phyloP scores from a whole-genome alignment of 2,329 filamentous ascomycete genomes.

The Tolypocladium capitatum region DNA sequence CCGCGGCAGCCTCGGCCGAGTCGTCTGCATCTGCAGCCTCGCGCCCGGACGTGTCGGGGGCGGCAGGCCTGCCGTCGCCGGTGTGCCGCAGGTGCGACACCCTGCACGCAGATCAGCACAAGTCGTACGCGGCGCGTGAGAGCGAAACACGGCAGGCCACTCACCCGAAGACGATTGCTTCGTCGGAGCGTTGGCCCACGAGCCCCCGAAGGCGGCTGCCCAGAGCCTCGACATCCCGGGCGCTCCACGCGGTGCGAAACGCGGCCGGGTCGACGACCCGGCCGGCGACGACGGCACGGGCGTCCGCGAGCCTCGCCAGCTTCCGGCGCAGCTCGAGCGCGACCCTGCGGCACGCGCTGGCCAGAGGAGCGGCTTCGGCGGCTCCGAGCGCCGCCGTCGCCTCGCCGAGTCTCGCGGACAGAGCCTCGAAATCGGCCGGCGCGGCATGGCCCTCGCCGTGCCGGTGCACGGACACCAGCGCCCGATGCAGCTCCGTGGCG shows the following conservation, averaged over 20 bases:
- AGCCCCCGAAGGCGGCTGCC: constrained; percentile 8
- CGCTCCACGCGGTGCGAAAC: constrained; percentile 9
- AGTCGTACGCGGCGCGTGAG: too few relatives aligned
- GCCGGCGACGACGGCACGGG: too few relatives aligned
- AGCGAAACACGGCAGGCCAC: too few relatives aligned
- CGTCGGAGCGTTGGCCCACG: background rate
- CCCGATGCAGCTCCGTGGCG: constrained; percentile 5
- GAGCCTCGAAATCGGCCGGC: background rate
- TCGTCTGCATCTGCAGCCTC: background rate
- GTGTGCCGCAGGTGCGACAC: background rate
- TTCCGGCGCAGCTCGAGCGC: constrained; percentile 12
- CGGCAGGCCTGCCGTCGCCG: background rate
- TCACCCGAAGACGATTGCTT: background rate
- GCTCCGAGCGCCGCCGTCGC: background rate
- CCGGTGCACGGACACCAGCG: constrained; percentile 1
- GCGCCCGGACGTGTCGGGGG: background rate
- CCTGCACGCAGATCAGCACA: background rate
- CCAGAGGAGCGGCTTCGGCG: background rate
- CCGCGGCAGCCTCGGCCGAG: background rate
- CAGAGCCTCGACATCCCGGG: constrained; percentile 7
- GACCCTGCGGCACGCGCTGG: constrained; percentile 11
- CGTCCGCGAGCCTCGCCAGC: constrained; percentile 4
- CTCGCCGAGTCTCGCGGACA: background rate
- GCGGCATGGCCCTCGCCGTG: background rate
- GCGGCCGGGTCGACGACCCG: background rate